Conservation (phyloP, 2,329 filamentous ascomycete genomes). For the Trichoderma sp. region DNA sequence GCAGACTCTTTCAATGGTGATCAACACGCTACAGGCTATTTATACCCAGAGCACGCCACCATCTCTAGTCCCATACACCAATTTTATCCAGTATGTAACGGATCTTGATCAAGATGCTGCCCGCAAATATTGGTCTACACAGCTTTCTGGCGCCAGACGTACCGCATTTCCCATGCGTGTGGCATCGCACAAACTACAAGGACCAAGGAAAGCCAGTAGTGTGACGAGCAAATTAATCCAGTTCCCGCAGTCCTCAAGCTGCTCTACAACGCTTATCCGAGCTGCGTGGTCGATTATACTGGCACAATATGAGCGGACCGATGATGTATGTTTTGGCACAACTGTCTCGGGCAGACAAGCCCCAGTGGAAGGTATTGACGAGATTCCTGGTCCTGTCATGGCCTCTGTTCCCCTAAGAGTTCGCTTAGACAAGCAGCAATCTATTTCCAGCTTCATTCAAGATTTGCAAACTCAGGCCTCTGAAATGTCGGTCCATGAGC, state of each 20-base stretch:
- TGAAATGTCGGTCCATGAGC: slow-evolving; percentile 20
- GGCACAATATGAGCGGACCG: slow-evolving; percentile 41
- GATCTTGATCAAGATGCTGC: background rate
- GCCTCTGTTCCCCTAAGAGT: slow-evolving; percentile 31
- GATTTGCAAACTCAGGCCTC: slow-evolving; percentile 12
- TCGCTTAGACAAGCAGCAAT: background rate
- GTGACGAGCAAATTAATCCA: background rate
- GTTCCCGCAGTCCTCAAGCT: background rate
- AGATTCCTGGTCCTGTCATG: slow-evolving; percentile 32
- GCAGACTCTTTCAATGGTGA: background rate
- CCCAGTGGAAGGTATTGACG: slow-evolving; percentile 29
- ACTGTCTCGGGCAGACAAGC: slow-evolving; percentile 34
- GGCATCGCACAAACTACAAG: background rate
- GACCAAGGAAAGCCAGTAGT: background rate
- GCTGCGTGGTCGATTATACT: slow-evolving; percentile 34
- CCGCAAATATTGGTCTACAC: slow-evolving; percentile 29
- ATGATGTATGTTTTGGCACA: slow-evolving; percentile 33
- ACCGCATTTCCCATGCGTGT: background rate
- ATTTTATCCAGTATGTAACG: slow-evolving; percentile 19
- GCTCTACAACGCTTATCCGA: slow-evolving; percentile 23
- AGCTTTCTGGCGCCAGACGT: slow-evolving; percentile 27
- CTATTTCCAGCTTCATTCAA: slow-evolving; percentile 5
- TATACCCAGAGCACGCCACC: background rate
- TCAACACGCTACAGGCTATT: background rate
- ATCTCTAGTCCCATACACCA: background rate